Evolutionary conservation across 164 flowering plant species (phyloP).

Genomic region (Aristolochia fimbriata): DNA sequence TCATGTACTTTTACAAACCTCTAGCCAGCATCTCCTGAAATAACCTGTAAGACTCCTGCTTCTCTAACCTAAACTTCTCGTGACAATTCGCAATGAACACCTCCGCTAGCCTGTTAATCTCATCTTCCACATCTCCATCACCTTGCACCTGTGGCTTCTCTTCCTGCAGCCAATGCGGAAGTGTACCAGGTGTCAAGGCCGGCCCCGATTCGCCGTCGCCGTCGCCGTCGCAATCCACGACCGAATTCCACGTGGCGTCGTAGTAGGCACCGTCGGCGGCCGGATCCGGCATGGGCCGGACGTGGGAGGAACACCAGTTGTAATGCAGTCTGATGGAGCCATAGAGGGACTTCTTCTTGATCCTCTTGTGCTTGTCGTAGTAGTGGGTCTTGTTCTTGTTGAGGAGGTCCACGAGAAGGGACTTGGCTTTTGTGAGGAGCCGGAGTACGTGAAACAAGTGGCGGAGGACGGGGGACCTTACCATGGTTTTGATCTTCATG

Average conservation of each 20-base stretch:
- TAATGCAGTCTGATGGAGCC: constrained; percentile 66
- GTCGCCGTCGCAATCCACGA: constrained; percentile 1
- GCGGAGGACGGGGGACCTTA: constrained; percentile 50
- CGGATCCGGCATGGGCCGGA: constrained; percentile 40
- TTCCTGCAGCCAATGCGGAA: constrained; percentile 75
- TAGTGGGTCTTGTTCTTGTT: constrained; percentile 23
- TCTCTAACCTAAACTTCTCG: constrained; percentile 92
- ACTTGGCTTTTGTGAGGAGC: constrained; percentile 45
- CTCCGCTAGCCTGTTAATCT: constrained; percentile 79
- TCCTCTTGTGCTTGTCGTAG: constrained; percentile 15
- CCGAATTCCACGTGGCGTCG: constrained; percentile 55
- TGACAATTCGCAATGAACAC: constrained; percentile 82
- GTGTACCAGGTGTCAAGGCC: constrained; percentile 39
- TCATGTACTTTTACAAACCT: constrained; percentile 41
- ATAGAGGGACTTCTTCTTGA: constrained; percentile 21
- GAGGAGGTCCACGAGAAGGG: constrained; percentile 32
- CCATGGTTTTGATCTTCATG: constrained; percentile 58
- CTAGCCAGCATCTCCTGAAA: constrained; percentile 91
- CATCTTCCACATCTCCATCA: constrained; percentile 26
- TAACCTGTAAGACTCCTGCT: constrained; percentile 82
- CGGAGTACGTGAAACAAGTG: constrained; percentile 38
- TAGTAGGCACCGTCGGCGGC: constrained; percentile 25
- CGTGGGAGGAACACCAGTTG: constrained; percentile 78
- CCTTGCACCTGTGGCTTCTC: constrained; percentile 16
- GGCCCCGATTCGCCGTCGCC: constrained; percentile 16